These are phyloP conservation scores for Berkeleyomyces rouxiae DNA, from an alignment of 2,329 filamentous ascomycete genomes.

Conservation along the genomic window DNA sequence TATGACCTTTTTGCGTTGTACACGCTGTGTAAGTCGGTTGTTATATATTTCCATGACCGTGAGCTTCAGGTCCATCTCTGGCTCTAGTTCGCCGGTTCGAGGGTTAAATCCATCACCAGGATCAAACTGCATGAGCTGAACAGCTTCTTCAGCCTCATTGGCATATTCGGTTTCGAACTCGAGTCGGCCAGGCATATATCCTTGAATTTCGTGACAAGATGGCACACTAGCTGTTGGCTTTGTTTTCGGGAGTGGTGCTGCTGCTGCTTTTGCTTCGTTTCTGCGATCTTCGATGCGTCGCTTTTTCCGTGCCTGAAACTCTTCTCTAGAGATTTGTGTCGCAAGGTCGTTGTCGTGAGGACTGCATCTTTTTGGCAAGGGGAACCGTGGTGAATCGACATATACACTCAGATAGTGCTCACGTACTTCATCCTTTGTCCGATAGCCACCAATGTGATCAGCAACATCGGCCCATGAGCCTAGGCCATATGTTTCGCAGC, in stretches of 20 bases:
- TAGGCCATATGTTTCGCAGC: conserved; percentile 86
- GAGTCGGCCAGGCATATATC: conserved; percentile 92
- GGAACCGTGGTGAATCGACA: conserved; percentile 67
- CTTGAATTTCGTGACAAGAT: conserved; percentile 92
- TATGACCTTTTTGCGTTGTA: conserved; percentile 88
- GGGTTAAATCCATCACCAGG: conserved; percentile 86
- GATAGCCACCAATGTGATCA: conserved; percentile 91
- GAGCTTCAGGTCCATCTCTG: conserved; percentile 93
- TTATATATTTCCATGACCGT: conserved; percentile 99
- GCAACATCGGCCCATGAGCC: conserved; percentile 97
- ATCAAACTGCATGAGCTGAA: conserved; percentile 96
- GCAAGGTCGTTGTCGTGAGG: conserved; percentile 65
- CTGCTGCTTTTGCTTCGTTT: conserved; percentile 68
- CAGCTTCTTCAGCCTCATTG: conserved; percentile 94
- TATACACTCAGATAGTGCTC: conserved; percentile 88
- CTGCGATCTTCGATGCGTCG: conserved; percentile 81
- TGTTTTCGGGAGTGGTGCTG: conserved; percentile 73
- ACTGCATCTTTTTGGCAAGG: conserved; percentile 71
- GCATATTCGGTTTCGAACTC: conserved; percentile 97
- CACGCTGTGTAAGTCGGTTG: conserved; percentile 70
- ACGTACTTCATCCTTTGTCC: conserved; percentile 85
- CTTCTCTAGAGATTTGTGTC: conserved; percentile 68
- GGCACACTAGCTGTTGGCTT: conserved; percentile 93
- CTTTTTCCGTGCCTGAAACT: conserved; percentile 89
- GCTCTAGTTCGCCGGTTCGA: conserved; percentile 68